A percentile compares a stretch with the other conserved stretches of the same genome.
Conservation (phyloP, 345 rosid genomes). For the Murraya koenigii region DNA sequence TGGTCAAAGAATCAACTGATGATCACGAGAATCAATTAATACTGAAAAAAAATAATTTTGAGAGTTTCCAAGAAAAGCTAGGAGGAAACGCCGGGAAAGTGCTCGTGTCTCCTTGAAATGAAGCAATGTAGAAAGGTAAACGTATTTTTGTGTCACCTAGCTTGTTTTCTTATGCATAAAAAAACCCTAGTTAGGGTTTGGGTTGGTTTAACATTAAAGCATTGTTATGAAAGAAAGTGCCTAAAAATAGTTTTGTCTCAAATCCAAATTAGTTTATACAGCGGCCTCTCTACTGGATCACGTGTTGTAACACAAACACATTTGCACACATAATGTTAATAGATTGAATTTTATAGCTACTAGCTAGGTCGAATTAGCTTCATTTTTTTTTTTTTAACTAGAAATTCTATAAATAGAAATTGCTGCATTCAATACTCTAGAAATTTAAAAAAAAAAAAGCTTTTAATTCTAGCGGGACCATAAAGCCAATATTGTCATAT, state of each 20-base stretch:
- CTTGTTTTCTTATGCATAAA: constrained; percentile 17
- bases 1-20: constrained; percentile 21
- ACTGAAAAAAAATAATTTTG: constrained; percentile 7
- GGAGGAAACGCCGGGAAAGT: constrained; percentile 98
- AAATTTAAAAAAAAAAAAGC: neutral
- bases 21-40: constrained; percentile 48
- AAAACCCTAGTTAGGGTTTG: constrained; percentile 24
- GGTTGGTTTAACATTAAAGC: constrained; percentile 18
- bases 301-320: constrained; percentile 5
- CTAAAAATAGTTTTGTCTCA: neutral
- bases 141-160: constrained; percentile 20
- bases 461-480: neutral
- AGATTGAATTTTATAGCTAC: neutral
- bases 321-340: neutral
- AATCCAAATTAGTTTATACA: neutral
- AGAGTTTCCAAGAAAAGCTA: constrained; percentile 54
- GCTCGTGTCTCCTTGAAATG: constrained; percentile 91
- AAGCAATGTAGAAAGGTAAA: constrained; percentile 25
- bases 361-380: neutral
- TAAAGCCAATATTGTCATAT: neutral
- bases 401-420: neutral
- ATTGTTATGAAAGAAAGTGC: constrained; percentile 11
- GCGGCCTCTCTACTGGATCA: constrained; percentile 5
- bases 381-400: neutral
- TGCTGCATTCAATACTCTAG: neutral